Evolutionary conservation across 129 eudicot species (phyloP), one percentile per base, ranked within the genome.

Genomic region (Sambucus nigra): DNA sequence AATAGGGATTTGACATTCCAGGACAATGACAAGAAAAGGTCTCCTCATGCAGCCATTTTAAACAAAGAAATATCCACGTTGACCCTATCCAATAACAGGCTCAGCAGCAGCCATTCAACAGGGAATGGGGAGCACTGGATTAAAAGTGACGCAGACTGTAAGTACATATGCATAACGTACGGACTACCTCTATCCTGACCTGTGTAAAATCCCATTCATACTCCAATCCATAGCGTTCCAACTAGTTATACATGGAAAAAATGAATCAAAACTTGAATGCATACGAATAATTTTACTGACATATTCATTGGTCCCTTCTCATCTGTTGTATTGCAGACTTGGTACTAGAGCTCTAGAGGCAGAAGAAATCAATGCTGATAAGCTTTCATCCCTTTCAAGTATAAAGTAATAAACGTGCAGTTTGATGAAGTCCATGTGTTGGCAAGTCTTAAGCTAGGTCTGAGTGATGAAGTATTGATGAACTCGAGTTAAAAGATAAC

Each of bases 71-170:
- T 12, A 22, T 35, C 8, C 44, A 48, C 46, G 16, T 40, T 33
- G 53, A 53, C 28, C 48, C 29, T 22, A 54, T 60, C 54, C 3
- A 25, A 57, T 39, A 38, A 50, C 42, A 46, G 55, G 49, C 35
- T 51, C 51, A 33, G 42, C 60, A 69, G 24, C 22, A 45, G 57
- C 53, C 51, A 58, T 55, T 59, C 72, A 64, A 39, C 55, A 25
- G 73, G 57, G 46, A 61, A 60, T 27, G 72, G 60, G 53, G 96
- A 68, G 53, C 82, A 63, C 60, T 87, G 96, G 96, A 79, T 87
- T 56, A 79, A 66, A 41, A 79, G 94, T 17, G 96, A 87, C 51
- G 80, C 64, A 29, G 88, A 87, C 25, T 87, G 96, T 87, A 79
- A 87, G 96, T 76, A 57, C 55, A 68, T 41, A 26, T 24, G 56